These are phyloP conservation scores for Cynanchum wilfordii DNA, from an alignment of 257 asterid genomes.

Conservation along the genomic window DNA sequence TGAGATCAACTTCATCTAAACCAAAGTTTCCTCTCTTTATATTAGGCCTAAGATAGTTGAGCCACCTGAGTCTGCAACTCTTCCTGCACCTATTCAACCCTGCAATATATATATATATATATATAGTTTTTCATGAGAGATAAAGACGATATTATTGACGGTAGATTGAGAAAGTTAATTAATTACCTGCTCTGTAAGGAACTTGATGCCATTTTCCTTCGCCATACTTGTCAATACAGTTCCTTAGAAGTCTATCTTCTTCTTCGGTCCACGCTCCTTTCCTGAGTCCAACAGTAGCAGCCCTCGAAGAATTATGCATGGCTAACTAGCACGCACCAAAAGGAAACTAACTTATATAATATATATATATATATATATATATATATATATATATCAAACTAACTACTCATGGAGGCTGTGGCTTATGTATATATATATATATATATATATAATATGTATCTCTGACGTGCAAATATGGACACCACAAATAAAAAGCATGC, in stretches of 20 bases:
- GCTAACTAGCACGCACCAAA: too few relatives aligned
- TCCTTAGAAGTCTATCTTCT: background rate
- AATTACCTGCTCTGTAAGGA: background rate
- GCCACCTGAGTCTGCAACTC: constrained; percentile 22
- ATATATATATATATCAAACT: too few relatives aligned
- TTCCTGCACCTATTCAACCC: constrained; percentile 28
- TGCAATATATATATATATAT: constrained; percentile 1
- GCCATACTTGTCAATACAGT: background rate
- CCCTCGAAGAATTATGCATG: background rate
- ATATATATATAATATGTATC: too few relatives aligned
- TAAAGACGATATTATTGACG: too few relatives aligned
- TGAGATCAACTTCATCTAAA: constrained; percentile 22
- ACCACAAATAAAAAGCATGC: too few relatives aligned
- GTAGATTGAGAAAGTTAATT: too few relatives aligned
- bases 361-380: too few relatives aligned
- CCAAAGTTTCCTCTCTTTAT: constrained; percentile 22
- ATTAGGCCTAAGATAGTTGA: constrained; percentile 22
- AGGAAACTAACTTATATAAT: too few relatives aligned
- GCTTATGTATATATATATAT: too few relatives aligned
- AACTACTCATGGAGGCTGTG: too few relatives aligned
- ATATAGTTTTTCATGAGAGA: too few relatives aligned
- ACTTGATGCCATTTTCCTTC: background rate
- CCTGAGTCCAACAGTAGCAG: background rate
- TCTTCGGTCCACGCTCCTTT: constrained; percentile 1
- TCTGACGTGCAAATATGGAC: too few relatives aligned